These are phyloP conservation scores for Cubamyces sp. DNA, from an alignment of 768 basidiomycete species.

Conservation along the genomic window DNA sequence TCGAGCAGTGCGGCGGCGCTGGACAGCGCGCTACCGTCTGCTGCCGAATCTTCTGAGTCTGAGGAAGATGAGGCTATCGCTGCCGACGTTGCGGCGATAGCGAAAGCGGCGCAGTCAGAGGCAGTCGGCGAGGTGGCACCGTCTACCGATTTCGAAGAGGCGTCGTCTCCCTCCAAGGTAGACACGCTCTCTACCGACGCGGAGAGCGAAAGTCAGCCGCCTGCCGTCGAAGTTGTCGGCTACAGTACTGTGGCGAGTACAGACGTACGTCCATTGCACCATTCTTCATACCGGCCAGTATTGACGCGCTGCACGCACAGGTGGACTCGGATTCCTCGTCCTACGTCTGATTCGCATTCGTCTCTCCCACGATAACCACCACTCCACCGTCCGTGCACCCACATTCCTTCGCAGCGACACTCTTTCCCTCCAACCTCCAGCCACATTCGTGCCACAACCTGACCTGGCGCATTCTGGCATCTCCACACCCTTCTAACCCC, in stretches of 20 bases:
- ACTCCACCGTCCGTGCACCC: not conserved
- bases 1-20: not conserved
- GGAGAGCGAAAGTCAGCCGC: not conserved
- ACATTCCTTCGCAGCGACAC: not conserved
- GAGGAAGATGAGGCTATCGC: not conserved
- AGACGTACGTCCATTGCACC: not conserved
- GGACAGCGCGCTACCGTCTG: not conserved
- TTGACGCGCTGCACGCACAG: not conserved
- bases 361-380: not conserved
- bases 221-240: constrained; percentile 10
- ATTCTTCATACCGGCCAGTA: not conserved
- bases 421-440: not conserved
- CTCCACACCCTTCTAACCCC: not conserved
- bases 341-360: not conserved
- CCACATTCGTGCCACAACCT: not conserved
- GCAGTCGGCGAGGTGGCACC: not conserved
- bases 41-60: not conserved
- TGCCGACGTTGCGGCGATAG: not conserved
- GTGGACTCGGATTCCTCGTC: not conserved
- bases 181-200: not conserved
- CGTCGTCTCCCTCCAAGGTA: not conserved
- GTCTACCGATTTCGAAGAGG: not conserved
- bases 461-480: not conserved
- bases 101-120: not conserved
- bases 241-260: constrained; percentile 1